phyloP scores from a whole-genome alignment of 2,329 filamentous ascomycete genomes.

The Colletotrichum acutatum region DNA sequence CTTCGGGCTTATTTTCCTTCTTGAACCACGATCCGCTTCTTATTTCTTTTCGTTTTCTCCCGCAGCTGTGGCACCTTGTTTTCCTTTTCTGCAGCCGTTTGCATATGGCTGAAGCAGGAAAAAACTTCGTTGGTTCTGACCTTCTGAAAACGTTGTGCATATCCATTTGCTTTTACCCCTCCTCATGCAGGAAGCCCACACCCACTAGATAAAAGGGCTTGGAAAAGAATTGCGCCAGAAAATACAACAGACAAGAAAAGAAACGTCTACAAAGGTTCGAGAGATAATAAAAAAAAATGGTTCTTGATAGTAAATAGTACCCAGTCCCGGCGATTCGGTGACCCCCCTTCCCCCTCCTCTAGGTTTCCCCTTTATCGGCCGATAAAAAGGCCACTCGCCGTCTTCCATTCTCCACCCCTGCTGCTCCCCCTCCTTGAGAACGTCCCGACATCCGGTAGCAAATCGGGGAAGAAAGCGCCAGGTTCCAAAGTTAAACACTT shows the following conservation, averaged over 20 bases:
- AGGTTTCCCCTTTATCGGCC: not conserved
- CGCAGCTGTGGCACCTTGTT: not conserved
- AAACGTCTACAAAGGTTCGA: not conserved
- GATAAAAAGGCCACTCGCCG: not conserved
- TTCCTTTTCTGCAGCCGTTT: not conserved
- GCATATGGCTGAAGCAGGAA: not conserved
- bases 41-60: not conserved
- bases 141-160: not conserved
- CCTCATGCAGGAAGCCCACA: constrained; percentile 23
- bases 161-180: constrained; percentile 1
- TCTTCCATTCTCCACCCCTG: not conserved
- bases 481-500: not conserved
- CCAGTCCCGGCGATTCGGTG: not conserved
- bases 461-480: constrained; percentile 30
- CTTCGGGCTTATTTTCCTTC: not conserved
- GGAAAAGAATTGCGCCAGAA: constrained; percentile 1
- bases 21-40: not conserved
- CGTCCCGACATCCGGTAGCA: constrained; percentile 16
- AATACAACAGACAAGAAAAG: not conserved
- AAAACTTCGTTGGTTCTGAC: constrained; percentile 14
- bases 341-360: not conserved
- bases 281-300: not conserved
- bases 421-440: constrained; percentile 4
- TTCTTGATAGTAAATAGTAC: not conserved
- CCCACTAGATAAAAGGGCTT: not conserved